Evolutionary conservation across 2,329 filamentous ascomycete species (phyloP).

Genomic region (Nothopassalora personata): DNA sequence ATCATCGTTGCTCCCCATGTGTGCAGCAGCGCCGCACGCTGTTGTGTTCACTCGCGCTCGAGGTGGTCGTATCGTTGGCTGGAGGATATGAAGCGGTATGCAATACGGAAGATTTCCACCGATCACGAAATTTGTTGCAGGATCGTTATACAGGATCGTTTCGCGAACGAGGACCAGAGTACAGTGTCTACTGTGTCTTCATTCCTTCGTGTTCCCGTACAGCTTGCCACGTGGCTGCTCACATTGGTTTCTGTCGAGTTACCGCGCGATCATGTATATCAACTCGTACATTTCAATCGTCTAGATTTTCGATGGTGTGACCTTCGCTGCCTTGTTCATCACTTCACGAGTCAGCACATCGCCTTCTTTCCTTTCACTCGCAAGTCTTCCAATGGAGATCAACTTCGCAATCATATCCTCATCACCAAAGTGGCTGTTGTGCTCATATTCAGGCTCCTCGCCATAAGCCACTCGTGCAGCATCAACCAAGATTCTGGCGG

Average conservation of each 20-base stretch:
- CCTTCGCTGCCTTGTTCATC: slow-evolving; percentile 31
- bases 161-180: not conserved
- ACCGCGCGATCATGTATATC: not conserved
- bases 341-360: slow-evolving; percentile 40
- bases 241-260: not conserved
- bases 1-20: not conserved
- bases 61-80: not conserved
- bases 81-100: not conserved
- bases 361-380: slow-evolving; percentile 45
- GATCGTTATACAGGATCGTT: not conserved
- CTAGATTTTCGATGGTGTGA: slow-evolving; percentile 25
- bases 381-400: slow-evolving; percentile 52
- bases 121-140: not conserved
- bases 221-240: not conserved
- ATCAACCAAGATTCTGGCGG: slow-evolving; percentile 82
- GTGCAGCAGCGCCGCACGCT: not conserved
- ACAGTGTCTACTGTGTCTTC: not conserved
- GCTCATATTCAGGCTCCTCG: slow-evolving; percentile 78
- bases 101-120: not conserved
- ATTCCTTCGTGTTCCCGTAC: not conserved
- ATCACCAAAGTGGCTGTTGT: slow-evolving; percentile 59
- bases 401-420: slow-evolving; percentile 59
- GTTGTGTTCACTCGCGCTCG: not conserved
- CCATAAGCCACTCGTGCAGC: slow-evolving; percentile 78
- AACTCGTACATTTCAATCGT: not conserved